Base-by-base conservation (phyloP, 345 rosid genomes). In the Hibiscus mutabilis region DNA sequence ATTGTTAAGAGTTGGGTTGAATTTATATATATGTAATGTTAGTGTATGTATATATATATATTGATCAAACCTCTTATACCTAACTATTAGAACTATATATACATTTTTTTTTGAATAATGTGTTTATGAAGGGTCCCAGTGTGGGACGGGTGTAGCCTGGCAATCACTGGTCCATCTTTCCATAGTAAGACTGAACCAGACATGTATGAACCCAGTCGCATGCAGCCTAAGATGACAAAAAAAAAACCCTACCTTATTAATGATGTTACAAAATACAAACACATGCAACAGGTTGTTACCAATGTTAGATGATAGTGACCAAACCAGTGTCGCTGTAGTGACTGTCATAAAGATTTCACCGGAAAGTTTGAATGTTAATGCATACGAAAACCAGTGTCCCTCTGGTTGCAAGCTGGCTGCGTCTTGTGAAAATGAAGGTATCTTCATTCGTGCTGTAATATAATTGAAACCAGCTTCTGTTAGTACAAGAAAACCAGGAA, bases 161-260 rank as follows among this genome's bases (percentile, higher is more conserved):
- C 77, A 61, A 55, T 75, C 80, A 42, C 82, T 69, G 57, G 25
- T 76, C 79, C 72, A 76, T 68, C 66, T 65, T 75, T 76, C 70
- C 68, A 77, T 79, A 52, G 55, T 47, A 70, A 75, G 44, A 78
- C 74, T 61, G 62, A 73, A 75, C 69, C 76, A 60, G 66, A 70
- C 77, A 74, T 74, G 69, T 70, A 76, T 29, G 63, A 72, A 73
- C n/a, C 58, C 73, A 83, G 83, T 68, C 81, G 55, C 65, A 76
- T 74, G 8, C 24, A 68, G 35, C 6, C 22, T 51, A 49, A 15
- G 33, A 29, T 31, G 42, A 5, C 3, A 18, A 52, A 18, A 18
- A 18, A 52, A 18, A 18, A 52, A 18, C 21, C n/a, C 21, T 47
- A 25, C 14, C 22, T 47, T 44, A 44, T 49, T 24, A 60, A 31